Evolutionary conservation across 2,329 filamentous ascomycete genomes (phyloP), one percentile per base, ranked within the genome.

Genomic region (Pyricularia pennisetigena): DNA sequence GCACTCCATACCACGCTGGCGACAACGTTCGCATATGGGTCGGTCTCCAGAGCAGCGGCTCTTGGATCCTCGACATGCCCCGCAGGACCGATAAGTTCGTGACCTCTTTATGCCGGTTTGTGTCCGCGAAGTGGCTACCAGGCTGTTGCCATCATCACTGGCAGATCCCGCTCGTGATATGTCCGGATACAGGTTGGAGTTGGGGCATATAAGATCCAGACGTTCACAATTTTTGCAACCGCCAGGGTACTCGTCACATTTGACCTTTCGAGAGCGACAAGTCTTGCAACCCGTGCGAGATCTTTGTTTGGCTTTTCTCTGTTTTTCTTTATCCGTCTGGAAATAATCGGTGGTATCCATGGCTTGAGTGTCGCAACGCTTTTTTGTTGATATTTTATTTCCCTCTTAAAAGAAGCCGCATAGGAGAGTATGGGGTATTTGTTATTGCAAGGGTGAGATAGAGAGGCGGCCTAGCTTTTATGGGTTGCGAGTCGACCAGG

Each of bases 31-130:
- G 61, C 71, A 72, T 10, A 64, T 23, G 4, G 71, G 71, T 10
- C 69, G 59, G 30, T 70, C 70, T 4, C 71, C 71, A 4, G 69
- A 70, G 59, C 71, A 72, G 6, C 68, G 54, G 23, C 68, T 69
- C 63, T 71, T 72, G 35, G 71, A 70, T 1, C 64, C 41, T 5
- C 70, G 69, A 57, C 71, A 72, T 9, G 28, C 28, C 59, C 66
- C 24, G 63, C 71, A 72, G 16, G 71, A 71, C 5, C 71, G 67
- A 35, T 70, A 72, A 1, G 70, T 71, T 23, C 71, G 64, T 7
- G 69, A 69, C n/a, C 70, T 63, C 41, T 64, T 63, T 29, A 70
- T 65, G 16, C 70, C 68, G 0, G 69, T 68, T 57, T 68, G 69
- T 4, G 71, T 70, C 3, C 67, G 69, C 29, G 29, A 23, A 7